Evolutionary conservation across 352 stramenopile species (phyloP).

Genomic region (Phytopythium helicoides): DNA sequence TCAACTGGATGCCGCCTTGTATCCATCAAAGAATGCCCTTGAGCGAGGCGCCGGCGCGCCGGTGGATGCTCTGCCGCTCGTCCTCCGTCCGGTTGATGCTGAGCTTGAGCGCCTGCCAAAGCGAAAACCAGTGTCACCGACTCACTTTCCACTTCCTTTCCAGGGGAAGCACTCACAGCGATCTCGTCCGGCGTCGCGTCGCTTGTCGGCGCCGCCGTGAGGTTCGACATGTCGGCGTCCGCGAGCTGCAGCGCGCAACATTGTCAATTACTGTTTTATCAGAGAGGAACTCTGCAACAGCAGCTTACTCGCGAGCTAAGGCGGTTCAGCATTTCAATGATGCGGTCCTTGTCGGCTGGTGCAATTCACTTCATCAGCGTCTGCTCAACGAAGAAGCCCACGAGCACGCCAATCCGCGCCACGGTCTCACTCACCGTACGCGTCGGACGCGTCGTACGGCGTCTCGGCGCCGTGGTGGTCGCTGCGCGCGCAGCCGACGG

Average conservation of each 20-base stretch:
- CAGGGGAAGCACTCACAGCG: conserved; percentile 26
- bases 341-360: conserved; percentile 82
- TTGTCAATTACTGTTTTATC: too few relatives aligned
- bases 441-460: conserved; percentile 71
- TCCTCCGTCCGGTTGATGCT: conserved; percentile 71
- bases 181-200: conserved; percentile 80
- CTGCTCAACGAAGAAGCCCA: too few relatives aligned
- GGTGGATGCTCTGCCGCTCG: conserved; percentile 79
- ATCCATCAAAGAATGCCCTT: conserved; percentile 58
- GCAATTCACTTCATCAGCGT: background rate
- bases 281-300: too few relatives aligned
- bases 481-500: conserved; percentile 11
- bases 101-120: conserved; percentile 62
- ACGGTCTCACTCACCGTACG: conserved; percentile 47
- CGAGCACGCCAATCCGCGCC: background rate
- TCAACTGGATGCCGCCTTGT: background rate
- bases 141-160: background rate
- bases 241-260: conserved; percentile 58
- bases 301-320: conserved; percentile 68
- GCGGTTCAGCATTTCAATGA: conserved; percentile 87
- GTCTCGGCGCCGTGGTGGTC: conserved; percentile 58
- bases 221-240: conserved; percentile 85
- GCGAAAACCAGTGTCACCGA: background rate
- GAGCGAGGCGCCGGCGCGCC: conserved; percentile 70
- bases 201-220: conserved; percentile 74